Percentiles rank a stretch among this genome's conserved stretches.
phyloP scores from a whole-genome alignment of 179 eudicot species.

The Heliamphora ciliata region DNA sequence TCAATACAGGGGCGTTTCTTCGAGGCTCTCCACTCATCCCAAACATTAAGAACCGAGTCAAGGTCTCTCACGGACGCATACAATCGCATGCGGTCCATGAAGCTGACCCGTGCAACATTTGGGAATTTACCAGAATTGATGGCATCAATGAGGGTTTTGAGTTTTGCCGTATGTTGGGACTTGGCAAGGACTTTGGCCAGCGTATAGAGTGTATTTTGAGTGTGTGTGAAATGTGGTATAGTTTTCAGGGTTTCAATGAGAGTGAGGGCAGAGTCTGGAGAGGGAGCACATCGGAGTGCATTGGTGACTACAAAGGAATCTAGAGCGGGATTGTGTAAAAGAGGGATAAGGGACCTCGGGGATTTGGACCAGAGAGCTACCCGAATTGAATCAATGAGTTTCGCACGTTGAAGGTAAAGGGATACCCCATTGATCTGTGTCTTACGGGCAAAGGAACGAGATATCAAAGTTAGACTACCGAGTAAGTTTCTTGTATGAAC shows the following conservation, averaged over 20 bases:
- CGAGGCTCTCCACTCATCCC: constrained; percentile 55
- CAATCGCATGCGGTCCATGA: constrained; percentile 64
- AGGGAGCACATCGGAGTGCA: constrained; percentile 75
- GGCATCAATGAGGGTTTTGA: constrained; percentile 53
- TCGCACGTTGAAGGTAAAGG: constrained; percentile 64
- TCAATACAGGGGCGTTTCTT: constrained; percentile 48
- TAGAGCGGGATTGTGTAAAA: constrained; percentile 45
- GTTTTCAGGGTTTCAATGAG: constrained; percentile 50
- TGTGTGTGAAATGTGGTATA: constrained; percentile 56
- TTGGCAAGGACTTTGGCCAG: constrained; percentile 70
- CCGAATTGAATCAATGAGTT: constrained; percentile 69
- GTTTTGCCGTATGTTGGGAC: constrained; percentile 42
- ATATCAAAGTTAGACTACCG: constrained; percentile 22
- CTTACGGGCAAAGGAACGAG: constrained; percentile 35
- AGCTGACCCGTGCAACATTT: constrained; percentile 51
- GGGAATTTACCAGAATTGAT: constrained; percentile 58
- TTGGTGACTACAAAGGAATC: constrained; percentile 83
- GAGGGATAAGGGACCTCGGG: constrained; percentile 32
- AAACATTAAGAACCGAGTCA: constrained; percentile 44
- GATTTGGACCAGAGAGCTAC: constrained; percentile 47
- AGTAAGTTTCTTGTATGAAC: constrained; percentile 18
- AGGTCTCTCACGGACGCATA: constrained; percentile 63
- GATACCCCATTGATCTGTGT: constrained; percentile 37
- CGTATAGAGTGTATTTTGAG: constrained; percentile 58
- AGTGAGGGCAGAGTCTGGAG: constrained; percentile 59